Percentiles rank a stretch among this genome's conserved stretches.
Evolutionary conservation across 306 rosid species (phyloP).

Genomic region (Vigna reflexopilosa): DNA sequence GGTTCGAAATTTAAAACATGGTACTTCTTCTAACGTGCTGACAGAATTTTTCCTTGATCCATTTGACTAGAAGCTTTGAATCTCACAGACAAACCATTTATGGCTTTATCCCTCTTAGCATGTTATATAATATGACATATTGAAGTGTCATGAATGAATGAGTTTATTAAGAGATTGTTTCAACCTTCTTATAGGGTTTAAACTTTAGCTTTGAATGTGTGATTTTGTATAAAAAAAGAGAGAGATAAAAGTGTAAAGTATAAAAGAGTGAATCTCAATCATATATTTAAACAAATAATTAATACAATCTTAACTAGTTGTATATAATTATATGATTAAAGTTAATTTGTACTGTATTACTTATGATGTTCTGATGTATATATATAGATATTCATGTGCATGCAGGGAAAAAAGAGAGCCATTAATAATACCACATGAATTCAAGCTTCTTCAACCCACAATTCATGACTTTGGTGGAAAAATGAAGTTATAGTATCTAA

Average conservation of each 20-base stretch:
- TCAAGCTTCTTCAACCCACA: slow-evolving; percentile 9
- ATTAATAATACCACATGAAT: slow-evolving; percentile 12
- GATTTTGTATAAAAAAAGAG: background rate
- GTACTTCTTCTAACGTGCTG: background rate
- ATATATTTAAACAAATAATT: background rate
- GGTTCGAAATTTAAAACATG: background rate
- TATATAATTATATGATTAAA: background rate
- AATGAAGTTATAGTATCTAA: background rate
- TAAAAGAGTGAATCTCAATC: background rate
- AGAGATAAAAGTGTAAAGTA: background rate
- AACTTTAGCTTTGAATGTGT: too few species aligned
- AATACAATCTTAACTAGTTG: background rate
- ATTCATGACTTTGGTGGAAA: background rate
- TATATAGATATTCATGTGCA: background rate
- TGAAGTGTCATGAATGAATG: background rate
- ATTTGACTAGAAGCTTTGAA: slow-evolving; percentile 3
- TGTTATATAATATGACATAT: background rate
- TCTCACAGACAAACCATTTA: slow-evolving; percentile 14
- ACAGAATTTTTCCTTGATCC: background rate
- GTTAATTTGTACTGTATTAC: background rate
- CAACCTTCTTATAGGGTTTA: too few species aligned
- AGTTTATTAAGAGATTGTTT: too few species aligned
- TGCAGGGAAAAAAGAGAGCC: background rate
- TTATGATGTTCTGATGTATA: background rate
- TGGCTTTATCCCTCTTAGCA: background rate